These are phyloP conservation scores for Amphibolis antarctica DNA, from an alignment of 106 monocot species.

Conservation along the genomic window DNA sequence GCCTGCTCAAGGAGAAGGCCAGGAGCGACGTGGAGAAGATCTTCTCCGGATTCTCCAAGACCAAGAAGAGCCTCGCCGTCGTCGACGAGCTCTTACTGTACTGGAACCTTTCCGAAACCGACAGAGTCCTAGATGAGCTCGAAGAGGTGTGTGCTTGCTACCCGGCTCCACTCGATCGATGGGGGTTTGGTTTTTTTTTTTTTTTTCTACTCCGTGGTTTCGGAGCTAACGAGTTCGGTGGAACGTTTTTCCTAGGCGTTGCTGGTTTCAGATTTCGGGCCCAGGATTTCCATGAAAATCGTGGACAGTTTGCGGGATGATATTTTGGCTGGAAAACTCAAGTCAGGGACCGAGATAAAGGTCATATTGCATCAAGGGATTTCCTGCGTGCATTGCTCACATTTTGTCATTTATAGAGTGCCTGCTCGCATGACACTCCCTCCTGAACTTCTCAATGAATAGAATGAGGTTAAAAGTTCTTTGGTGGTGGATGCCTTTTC, in stretches of 20 bases:
- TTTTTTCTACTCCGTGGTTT: background rate
- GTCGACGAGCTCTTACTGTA: slow-evolving; percentile 90
- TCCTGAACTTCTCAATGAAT: background rate
- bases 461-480: background rate
- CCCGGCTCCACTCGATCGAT: background rate
- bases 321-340: slow-evolving; percentile 71
- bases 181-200: background rate
- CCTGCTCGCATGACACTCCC: no score
- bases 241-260: slow-evolving; percentile 36
- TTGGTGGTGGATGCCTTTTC: background rate
- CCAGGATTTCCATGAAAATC: slow-evolving; percentile 83
- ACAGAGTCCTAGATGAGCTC: slow-evolving; percentile 85
- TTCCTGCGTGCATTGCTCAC: no score
- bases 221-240: background rate
- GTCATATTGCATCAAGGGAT: slow-evolving; percentile 8
- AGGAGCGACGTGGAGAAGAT: slow-evolving; percentile 93
- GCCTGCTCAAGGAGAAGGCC: slow-evolving; percentile 89
- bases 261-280: slow-evolving; percentile 86
- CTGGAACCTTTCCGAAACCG: slow-evolving; percentile 91
- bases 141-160: slow-evolving; percentile 53
- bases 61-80: slow-evolving; percentile 81
- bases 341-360: slow-evolving; percentile 85
- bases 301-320: slow-evolving; percentile 67
- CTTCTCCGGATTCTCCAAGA: slow-evolving; percentile 92
- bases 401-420: no score